Conservation (phyloP, 768 basidiomycete genomes). For the Amanita thiersii region DNA sequence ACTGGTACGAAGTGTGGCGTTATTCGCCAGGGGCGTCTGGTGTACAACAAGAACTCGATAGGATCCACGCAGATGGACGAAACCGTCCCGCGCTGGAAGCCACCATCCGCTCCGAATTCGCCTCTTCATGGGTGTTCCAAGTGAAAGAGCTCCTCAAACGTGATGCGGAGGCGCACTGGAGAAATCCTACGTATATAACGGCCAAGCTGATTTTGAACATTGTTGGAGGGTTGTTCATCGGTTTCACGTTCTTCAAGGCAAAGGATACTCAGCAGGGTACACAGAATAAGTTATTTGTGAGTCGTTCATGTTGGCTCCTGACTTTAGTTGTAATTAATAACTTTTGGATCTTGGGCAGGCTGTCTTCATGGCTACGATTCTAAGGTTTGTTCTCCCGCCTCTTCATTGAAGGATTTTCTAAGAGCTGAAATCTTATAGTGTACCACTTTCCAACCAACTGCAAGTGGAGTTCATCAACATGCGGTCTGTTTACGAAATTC, state of each 20-base stretch:
- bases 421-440: slow-evolving; percentile 18
- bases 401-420: too few relatives aligned
- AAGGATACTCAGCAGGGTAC: slow-evolving; percentile 47
- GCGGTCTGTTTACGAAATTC: slow-evolving; percentile 56
- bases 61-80: slow-evolving; percentile 41
- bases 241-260: slow-evolving; percentile 56
- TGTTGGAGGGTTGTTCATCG: slow-evolving; percentile 46
- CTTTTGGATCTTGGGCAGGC: slow-evolving; percentile 32
- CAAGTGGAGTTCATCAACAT: slow-evolving; percentile 52
- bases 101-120: slow-evolving; percentile 35
- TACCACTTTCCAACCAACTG: slow-evolving; percentile 54
- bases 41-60: slow-evolving; percentile 30
- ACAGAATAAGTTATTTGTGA: slow-evolving; percentile 59
- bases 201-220: slow-evolving; percentile 52
- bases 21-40: slow-evolving; percentile 35
- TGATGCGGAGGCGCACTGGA: slow-evolving; percentile 39
- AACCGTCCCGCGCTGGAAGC: slow-evolving; percentile 28
- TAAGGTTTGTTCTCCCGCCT: slow-evolving; percentile 16
- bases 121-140: slow-evolving; percentile 47
- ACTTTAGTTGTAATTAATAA: slow-evolving; percentile 3
- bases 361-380: slow-evolving; percentile 48
- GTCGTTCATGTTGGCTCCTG: slow-evolving; percentile 18
- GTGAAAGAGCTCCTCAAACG: slow-evolving; percentile 34
- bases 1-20: slow-evolving; percentile 58
- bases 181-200: slow-evolving; percentile 51